These are phyloP conservation scores for Atractiella rhizophila DNA, from an alignment of 768 basidiomycete genomes.

Conservation along the genomic window DNA sequence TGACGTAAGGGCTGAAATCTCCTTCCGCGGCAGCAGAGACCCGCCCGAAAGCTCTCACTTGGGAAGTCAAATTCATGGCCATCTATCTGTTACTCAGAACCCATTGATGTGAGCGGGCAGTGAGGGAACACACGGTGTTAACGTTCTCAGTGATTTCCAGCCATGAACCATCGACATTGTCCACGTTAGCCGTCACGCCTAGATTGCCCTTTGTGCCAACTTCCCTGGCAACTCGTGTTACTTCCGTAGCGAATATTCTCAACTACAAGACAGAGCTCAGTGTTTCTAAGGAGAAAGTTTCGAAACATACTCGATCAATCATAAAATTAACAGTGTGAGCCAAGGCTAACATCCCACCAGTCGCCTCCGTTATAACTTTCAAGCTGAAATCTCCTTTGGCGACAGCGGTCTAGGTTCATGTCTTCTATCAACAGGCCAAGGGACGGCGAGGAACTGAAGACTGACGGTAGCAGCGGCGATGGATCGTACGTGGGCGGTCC, in stretches of 20 bases:
- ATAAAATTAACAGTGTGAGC: slow-evolving; percentile 93
- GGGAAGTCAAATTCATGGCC: slow-evolving; percentile 70
- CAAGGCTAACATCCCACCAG: slow-evolving; percentile 82
- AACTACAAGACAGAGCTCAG: too few relatives aligned
- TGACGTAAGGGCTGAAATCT: slow-evolving; percentile 96
- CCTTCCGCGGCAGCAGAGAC: slow-evolving; percentile 97
- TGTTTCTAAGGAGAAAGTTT: too few relatives aligned
- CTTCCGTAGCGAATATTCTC: slow-evolving; percentile 49
- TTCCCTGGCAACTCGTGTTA: slow-evolving; percentile 88
- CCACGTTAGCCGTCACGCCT: slow-evolving; percentile 89
- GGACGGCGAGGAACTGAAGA: slow-evolving; percentile 45
- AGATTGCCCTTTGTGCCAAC: slow-evolving; percentile 98
- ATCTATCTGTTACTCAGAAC: background rate
- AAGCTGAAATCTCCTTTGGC: slow-evolving; percentile 77
- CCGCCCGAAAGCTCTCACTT: slow-evolving; percentile 96
- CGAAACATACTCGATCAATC: slow-evolving; percentile 34
- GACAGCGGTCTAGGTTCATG: slow-evolving; percentile 81
- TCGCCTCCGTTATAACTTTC: slow-evolving; percentile 75
- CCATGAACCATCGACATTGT: slow-evolving; percentile 93
- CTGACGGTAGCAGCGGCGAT: slow-evolving; percentile 18
- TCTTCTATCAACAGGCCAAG: too few relatives aligned
- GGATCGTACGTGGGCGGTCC: slow-evolving; percentile 28
- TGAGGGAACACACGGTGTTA: slow-evolving; percentile 96
- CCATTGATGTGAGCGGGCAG: too few relatives aligned
- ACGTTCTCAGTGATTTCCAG: slow-evolving; percentile 89